Evolutionary conservation across 352 stramenopile species (phyloP), one percentile per base, ranked within the genome.

Genomic region (Lagenidium sp.): DNA sequence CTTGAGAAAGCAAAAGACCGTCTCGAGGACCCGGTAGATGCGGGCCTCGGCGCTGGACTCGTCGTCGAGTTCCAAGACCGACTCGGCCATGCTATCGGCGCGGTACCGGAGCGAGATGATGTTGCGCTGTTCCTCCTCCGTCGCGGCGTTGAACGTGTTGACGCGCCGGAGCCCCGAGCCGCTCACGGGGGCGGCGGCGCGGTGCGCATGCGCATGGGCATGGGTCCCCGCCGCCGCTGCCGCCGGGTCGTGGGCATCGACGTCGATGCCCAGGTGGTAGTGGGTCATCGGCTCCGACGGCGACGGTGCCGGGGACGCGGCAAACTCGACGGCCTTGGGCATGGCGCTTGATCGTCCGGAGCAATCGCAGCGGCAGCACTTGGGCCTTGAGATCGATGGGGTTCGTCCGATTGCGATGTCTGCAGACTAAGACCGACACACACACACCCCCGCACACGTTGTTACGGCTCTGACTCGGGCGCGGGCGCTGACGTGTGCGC

Each of bases 1-100:
- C 47, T 92, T 91, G 16, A 94, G 61, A 44, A 94, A 94, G 59
- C 79, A 92, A 41, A 94, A 94, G 23, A 92, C 61, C 36, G 70
- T 52, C 60, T 94, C 82, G 45, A 94, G 82, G 22, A 87, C 49
- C 49, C 75, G 81, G 72, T 76, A 94, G 4, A 92, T 59, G 32
- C 76, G 81, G 6, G 74, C 63, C 41, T 92, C 79, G 0, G 76
- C 55, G 53, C 66, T 64, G 5, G 51, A 52, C 34, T 75, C 48
- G 34, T 71, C 63, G 47, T 89, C 74, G 20, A 70, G 79, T 32
- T 32, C 28, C 29, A 73, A 70, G 26, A 89, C 75, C 25, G 79
- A 89, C 47, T 92, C 79, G 4, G 74, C 74, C 71, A 92, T 89
- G 44, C 74, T 82, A 47, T 92, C 79, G 26, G 79, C 79, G 10